phyloP scores from a whole-genome alignment of 768 basidiomycete species.

The Hortiboletus campestris region DNA sequence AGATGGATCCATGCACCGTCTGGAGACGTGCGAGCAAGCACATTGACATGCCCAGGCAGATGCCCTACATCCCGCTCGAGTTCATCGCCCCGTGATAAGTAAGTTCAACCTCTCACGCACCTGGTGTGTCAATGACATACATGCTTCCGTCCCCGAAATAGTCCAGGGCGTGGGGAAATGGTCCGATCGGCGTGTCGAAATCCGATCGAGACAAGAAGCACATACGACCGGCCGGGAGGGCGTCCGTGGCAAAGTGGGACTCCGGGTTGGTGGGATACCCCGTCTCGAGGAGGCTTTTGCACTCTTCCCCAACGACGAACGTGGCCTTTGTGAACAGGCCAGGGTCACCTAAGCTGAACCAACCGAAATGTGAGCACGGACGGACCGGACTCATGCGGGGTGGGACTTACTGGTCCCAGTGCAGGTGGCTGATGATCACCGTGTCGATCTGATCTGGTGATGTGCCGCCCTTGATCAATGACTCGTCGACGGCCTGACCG shows the following conservation, averaged over 20 bases:
- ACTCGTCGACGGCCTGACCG: conserved; percentile 39
- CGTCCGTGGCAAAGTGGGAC: conserved; percentile 28
- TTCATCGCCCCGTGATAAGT: not conserved
- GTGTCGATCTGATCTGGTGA: conserved; percentile 41
- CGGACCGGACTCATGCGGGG: not conserved
- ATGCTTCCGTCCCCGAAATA: conserved; percentile 55
- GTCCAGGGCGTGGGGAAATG: conserved; percentile 48
- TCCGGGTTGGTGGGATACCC: conserved; percentile 43
- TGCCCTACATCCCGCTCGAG: conserved; percentile 33
- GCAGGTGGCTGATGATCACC: conserved; percentile 48
- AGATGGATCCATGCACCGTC: conserved; percentile 54
- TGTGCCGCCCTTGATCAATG: conserved; percentile 47
- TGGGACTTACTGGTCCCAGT: conserved; percentile 41
- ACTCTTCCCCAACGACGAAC: conserved; percentile 45
- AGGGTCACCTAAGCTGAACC: conserved; percentile 40
- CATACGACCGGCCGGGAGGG: conserved; percentile 38
- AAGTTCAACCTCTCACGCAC: not conserved
- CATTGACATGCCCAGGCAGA: conserved; percentile 50
- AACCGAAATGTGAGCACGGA: not conserved
- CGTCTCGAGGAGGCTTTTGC: conserved; percentile 32
- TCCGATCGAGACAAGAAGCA: conserved; percentile 32
- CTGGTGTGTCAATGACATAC: conserved; percentile 54
- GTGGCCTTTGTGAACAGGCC: conserved; percentile 41
- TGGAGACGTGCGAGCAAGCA: conserved; percentile 51
- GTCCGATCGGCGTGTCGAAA: conserved; percentile 41